Percentiles rank a stretch among this genome's conserved stretches.
These are phyloP conservation scores for Eutrema heterophyllum DNA, from an alignment of 345 rosid species.

Conservation along the genomic window DNA sequence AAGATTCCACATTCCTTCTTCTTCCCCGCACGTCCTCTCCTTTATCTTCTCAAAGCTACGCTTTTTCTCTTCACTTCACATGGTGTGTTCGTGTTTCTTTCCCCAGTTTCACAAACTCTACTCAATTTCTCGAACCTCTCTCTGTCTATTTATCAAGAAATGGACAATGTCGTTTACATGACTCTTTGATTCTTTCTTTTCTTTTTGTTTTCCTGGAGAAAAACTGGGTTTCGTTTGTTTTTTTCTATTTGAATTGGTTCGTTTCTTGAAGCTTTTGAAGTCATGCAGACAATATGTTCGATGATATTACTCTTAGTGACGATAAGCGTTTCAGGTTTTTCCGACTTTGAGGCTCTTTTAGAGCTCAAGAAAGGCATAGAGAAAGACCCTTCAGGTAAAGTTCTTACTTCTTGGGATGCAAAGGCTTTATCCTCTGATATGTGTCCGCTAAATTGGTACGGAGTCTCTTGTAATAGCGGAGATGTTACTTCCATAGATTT, in stretches of 20 bases:
- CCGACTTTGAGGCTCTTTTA: constrained; percentile 73
- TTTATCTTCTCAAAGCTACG: neutral
- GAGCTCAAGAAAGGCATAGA: constrained; percentile 66
- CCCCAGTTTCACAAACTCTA: neutral
- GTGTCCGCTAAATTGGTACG: constrained; percentile 75
- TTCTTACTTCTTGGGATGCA: constrained; percentile 64
- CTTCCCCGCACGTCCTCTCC: constrained; percentile 14
- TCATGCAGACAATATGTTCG: constrained; percentile 55
- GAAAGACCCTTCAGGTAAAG: constrained; percentile 52
- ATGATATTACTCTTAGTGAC: constrained; percentile 38
- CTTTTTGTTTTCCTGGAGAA: neutral
- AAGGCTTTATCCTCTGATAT: constrained; percentile 56
- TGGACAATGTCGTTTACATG: neutral
- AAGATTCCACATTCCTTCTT: constrained; percentile 12
- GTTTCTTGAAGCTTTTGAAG: constrained; percentile 26
- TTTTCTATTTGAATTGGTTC: neutral
- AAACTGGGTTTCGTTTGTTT: neutral
- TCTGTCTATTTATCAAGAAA: neutral
- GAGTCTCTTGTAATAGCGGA: constrained; percentile 60
- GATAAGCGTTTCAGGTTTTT: constrained; percentile 40
- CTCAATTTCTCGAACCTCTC: neutral
- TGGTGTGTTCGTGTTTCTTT: neutral
- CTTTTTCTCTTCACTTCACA: neutral
- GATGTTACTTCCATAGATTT: constrained; percentile 56
- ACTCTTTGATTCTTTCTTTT: neutral